Conservation (phyloP, 345 rosid species). For the Murraya koenigii region DNA sequence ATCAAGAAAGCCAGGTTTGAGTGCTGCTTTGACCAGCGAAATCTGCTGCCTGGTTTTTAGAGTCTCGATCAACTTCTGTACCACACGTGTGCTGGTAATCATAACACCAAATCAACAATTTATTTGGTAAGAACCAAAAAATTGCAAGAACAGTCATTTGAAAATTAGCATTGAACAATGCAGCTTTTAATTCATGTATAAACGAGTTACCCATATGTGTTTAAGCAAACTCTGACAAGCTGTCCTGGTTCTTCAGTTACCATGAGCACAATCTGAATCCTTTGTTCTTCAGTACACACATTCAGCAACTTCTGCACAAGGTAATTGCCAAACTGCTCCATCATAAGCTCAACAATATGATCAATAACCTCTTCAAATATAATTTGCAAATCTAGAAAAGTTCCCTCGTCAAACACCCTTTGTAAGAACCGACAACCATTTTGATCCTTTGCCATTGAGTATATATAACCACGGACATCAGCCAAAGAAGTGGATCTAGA, state of each 20-base stretch:
- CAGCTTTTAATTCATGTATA: background rate
- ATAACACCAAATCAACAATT: background rate
- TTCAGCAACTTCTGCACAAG: slow-evolving; percentile 53
- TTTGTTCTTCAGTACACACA: slow-evolving; percentile 45
- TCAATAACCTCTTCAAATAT: slow-evolving; percentile 37
- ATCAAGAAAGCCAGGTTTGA: slow-evolving; percentile 59
- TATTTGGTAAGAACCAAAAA: slow-evolving; percentile 3
- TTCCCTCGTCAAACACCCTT: slow-evolving; percentile 50
- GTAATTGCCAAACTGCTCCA: slow-evolving; percentile 64
- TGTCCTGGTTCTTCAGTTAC: slow-evolving; percentile 37
- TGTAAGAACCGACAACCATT: slow-evolving; percentile 52
- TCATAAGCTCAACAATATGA: slow-evolving; percentile 45
- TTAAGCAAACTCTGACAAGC: slow-evolving; percentile 45
- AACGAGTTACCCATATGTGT: slow-evolving; percentile 53
- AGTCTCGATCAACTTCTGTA: slow-evolving; percentile 70
- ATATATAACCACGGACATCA: slow-evolving; percentile 39
- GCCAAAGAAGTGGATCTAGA: slow-evolving; percentile 33
- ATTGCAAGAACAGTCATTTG: background rate
- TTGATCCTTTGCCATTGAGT: slow-evolving; percentile 54
- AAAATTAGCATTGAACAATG: background rate
- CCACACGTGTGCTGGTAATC: slow-evolving; percentile 61
- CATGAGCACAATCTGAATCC: slow-evolving; percentile 34
- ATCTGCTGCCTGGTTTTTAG: slow-evolving; percentile 61
- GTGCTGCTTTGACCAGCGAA: slow-evolving; percentile 41
- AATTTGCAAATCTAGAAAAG: slow-evolving; percentile 23